These are phyloP conservation scores for Hymenoscyphus fructigenus DNA, from an alignment of 2,329 filamentous ascomycete species.

Conservation along the genomic window DNA sequence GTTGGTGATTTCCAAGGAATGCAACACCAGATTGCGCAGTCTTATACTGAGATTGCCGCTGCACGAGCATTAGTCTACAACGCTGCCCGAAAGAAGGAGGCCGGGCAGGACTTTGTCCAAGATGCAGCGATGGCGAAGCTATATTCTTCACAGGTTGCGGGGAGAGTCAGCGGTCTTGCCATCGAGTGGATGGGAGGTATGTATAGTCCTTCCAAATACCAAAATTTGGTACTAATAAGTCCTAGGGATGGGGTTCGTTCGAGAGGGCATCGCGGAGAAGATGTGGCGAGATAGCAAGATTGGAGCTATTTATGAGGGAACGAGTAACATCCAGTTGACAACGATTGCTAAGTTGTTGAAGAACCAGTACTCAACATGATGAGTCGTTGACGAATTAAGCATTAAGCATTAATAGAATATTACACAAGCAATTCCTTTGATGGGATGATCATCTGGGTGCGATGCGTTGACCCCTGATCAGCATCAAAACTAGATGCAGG, in stretches of 20 bases:
- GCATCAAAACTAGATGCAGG: not conserved
- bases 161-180: conserved; percentile 78
- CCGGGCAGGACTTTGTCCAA: conserved; percentile 88
- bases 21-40: conserved; percentile 98
- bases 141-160: conserved; percentile 89
- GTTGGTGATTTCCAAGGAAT: conserved; percentile 98
- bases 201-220: not conserved
- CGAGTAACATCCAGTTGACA: conserved; percentile 71
- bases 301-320: conserved; percentile 94
- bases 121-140: conserved; percentile 99
- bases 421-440: not conserved
- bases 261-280: conserved; percentile 96
- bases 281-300: conserved; percentile 98
- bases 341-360: conserved; percentile 71
- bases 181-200: conserved; percentile 97
- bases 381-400: conserved; percentile 5
- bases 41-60: conserved; percentile 89
- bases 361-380: conserved; percentile 61
- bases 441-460: not conserved
- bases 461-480: conserved; percentile 1
- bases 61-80: conserved; percentile 94
- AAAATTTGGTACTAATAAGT: not conserved
- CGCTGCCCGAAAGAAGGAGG: conserved; percentile 96
- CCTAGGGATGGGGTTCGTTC: conserved; percentile 81
- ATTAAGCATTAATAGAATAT: not conserved